Evolutionary conservation across 2,329 filamentous ascomycete genomes (phyloP), one percentile per base, ranked within the genome.

Genomic region (Arachnomyces sp.): DNA sequence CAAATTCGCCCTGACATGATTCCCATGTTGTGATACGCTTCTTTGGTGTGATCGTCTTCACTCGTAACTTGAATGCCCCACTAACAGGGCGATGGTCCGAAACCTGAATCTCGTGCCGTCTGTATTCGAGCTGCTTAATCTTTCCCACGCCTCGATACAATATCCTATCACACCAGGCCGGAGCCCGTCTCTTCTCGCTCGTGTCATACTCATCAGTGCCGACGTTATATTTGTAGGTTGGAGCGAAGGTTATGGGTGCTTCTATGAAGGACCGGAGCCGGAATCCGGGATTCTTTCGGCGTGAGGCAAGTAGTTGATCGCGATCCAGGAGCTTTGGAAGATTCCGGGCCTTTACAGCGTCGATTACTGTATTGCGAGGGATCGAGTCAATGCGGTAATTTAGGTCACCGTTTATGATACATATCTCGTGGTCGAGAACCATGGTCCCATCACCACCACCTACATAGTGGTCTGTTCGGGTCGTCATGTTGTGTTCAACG

Each of bases 361-460:
- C 82, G 40, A 96, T 84, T 3, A 98, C 90, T 0, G 86, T 88
- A 54, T 96, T 87, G 36, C 92, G 85, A 13, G 87, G 87, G 78
- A 96, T 95, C 16, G 89, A 88, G 61, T 98, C 92, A 55, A 98
- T 96, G 46, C 92, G 88, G 62, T 98, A 98, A 65, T 98, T 98
- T 36, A 98, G 74, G 60, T 98, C 92, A 18, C 92, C 92, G 54
- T 96, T 96, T 31, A 96, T 67, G 35, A 98, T 80, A 61, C 90
- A 95, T n/a, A 98, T 83, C 64, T 98, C 92, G 57, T 98, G 92
- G 56, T 98, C 92, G 43, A 96, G 73, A 43, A 98, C 86, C 82
- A 95, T 88, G 31, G 80, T 82, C 5, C 92, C 92, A 58, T 98
- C 92, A 33, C 92, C 92, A n/a, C 92, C 92, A 17, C 87, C 86